Base-by-base conservation (phyloP, 2,329 filamentous ascomycete genomes). In the Pseudogymnoascus sp. region DNA sequence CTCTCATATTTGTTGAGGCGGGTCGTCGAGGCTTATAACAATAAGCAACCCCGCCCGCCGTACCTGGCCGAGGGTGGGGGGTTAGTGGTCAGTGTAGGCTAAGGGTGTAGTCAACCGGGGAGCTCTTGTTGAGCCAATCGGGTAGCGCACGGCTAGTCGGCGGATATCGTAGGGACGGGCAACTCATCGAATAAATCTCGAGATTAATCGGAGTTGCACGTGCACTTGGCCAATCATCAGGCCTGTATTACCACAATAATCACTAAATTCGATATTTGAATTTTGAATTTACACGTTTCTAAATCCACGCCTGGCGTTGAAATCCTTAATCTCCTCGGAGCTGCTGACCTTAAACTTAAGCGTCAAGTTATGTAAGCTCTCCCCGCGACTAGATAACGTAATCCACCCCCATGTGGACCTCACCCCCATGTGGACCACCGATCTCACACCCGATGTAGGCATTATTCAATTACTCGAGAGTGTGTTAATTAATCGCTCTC, bases 1-100 rank as follows among this genome's bases (percentile, higher is more conserved):
- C 21, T 11, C 65, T 64, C 36, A 68, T 26, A 28, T 64, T 64
- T 44, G 64, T 62, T 42, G 62, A 26, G 6, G 60, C 19, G n/a
- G 35, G 31, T 59, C 62, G 33, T 70, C 63, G 44, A 68, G 63
- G 62, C 66, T 62, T 35, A 70, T 59, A 19, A 65, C 38, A 31
- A 70, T 68, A 36, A 66, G 63, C 33, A 66, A 35, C 17, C n/a
- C n/a, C n/a, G n/a, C n/a, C 66, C 62, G 19, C 26, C 47, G 47
- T 31, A 31, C 47, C 71, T 62, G 9, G 76, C 64, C 1, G 74
- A 74, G 47, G 44, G 47, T 17, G 26, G 47, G 47, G 47, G 40
- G 0, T 13, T 11, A 44, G 19, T 17, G 23, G 3, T 28, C 21
- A 17, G 21, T 50, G 44, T 50, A 23, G 13, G 23, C 15, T 50